Evolutionary conservation across 352 stramenopile genomes (phyloP).

Genomic region (Globisporangium abappressorium): DNA sequence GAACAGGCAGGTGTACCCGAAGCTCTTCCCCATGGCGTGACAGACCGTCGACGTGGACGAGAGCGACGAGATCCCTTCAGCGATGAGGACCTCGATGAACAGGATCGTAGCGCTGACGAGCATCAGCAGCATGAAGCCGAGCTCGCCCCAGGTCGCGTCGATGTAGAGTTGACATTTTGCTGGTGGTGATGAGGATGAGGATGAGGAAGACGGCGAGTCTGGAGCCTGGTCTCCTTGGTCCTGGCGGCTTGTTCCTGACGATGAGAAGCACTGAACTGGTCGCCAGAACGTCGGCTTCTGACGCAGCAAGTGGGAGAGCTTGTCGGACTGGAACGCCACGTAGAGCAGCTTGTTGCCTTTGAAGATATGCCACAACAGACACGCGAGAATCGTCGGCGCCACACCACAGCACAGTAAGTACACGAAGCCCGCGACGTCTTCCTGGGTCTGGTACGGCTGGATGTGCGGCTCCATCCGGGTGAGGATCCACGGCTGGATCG

Average conservation of each 20-base stretch:
- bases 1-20: conserved; percentile 29
- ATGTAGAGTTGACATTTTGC: conserved; percentile 19
- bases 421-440: conserved; percentile 22
- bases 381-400: conserved; percentile 11
- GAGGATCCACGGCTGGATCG: conserved; percentile 22
- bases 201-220: no score
- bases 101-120: conserved; percentile 17
- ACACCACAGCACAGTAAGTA: conserved; percentile 25
- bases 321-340: background rate
- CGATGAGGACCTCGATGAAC: conserved; percentile 21
- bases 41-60: conserved; percentile 18
- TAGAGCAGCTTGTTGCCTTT: conserved; percentile 10
- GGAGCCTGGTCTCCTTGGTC: no score
- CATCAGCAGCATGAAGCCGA: conserved; percentile 23
- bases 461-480: conserved; percentile 16
- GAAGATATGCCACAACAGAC: conserved; percentile 19
- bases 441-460: conserved; percentile 16
- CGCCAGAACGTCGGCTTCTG: conserved; percentile 19
- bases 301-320: conserved; percentile 12
- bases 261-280: background rate
- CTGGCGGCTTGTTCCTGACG: background rate
- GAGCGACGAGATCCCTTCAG: conserved; percentile 3
- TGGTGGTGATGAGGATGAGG: background rate
- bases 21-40: conserved; percentile 21
- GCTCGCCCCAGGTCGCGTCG: conserved; percentile 20